A percentile compares a stretch with the other conserved stretches of the same genome.
Conservation (phyloP, 2,329 filamentous ascomycete genomes). For the Colletotrichum gigasporum region DNA sequence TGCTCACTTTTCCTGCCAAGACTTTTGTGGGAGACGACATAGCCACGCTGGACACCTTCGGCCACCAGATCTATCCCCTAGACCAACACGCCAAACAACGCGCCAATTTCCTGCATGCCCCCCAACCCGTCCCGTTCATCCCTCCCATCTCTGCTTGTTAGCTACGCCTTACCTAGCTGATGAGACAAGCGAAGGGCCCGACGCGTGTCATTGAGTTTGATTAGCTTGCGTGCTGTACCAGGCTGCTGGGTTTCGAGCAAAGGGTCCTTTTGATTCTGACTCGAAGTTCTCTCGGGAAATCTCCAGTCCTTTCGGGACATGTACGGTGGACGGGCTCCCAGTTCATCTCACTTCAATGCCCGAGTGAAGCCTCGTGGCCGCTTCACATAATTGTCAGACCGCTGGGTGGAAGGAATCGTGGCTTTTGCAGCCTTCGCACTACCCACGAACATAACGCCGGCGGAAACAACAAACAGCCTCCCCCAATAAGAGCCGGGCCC, state of each 20-base stretch:
- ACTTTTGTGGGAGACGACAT: not conserved
- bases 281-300: not conserved
- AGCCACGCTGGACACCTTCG: constrained; percentile 1
- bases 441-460: not conserved
- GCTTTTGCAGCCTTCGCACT: too few relatives aligned
- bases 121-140: too few relatives aligned
- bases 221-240: not conserved
- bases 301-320: too few relatives aligned
- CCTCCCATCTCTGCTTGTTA: too few relatives aligned
- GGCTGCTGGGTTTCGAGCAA: not conserved
- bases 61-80: not conserved
- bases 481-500: not conserved
- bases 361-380: not conserved
- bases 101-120: not conserved
- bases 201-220: not conserved
- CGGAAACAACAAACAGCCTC: not conserved
- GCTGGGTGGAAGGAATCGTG: too few relatives aligned
- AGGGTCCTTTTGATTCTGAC: not conserved
- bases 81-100: too few relatives aligned
- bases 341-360: too few relatives aligned
- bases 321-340: too few relatives aligned
- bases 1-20: constrained; percentile 8
- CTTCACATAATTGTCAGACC: not conserved
- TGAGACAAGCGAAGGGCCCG: too few relatives aligned
- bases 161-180: too few relatives aligned